A percentile compares a stretch with the other conserved stretches of the same genome.
These are phyloP conservation scores for Magnolia changhungtana DNA, from an alignment of 164 flowering plant species.

Conservation along the genomic window DNA sequence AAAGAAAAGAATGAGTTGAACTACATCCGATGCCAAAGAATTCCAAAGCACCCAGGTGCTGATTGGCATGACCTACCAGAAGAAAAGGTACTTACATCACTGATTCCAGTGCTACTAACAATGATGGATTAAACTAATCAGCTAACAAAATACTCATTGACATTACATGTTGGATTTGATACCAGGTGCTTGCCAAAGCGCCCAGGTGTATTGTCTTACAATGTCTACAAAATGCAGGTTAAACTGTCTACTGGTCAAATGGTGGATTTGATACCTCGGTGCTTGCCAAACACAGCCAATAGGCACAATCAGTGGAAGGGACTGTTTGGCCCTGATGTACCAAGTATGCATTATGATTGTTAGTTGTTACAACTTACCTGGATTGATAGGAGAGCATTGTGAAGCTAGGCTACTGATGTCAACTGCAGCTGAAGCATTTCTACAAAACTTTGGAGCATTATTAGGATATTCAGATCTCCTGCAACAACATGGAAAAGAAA, in stretches of 20 bases:
- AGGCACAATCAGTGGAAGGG: conserved; percentile 97
- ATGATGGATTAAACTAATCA: too few species aligned
- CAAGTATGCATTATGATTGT: too few species aligned
- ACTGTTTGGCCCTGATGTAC: conserved; percentile 44
- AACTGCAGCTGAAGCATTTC: conserved; percentile 77
- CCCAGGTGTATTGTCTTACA: not conserved
- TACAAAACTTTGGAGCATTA: conserved; percentile 56
- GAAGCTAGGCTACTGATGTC: conserved; percentile 47
- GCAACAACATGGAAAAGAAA: conserved; percentile 7
- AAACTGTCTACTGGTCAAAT: conserved; percentile 69
- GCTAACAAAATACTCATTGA: too few species aligned
- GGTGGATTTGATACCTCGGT: conserved; percentile 92
- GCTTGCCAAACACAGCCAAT: conserved; percentile 85
- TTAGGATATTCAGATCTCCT: conserved; percentile 46
- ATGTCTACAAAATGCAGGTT: conserved; percentile 39
- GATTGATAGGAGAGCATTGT: conserved; percentile 35
- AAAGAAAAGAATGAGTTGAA: conserved; percentile 60
- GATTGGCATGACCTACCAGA: too few species aligned
- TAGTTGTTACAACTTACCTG: conserved; percentile 39
- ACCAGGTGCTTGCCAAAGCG: too few species aligned
- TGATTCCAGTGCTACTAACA: too few species aligned
- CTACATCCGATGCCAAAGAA: too few species aligned
- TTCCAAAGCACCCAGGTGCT: too few species aligned
- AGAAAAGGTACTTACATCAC: too few species aligned
- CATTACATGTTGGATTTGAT: too few species aligned